These are phyloP conservation scores for Apiospora malaysiana DNA, from an alignment of 2,329 filamentous ascomycete genomes.

Conservation along the genomic window DNA sequence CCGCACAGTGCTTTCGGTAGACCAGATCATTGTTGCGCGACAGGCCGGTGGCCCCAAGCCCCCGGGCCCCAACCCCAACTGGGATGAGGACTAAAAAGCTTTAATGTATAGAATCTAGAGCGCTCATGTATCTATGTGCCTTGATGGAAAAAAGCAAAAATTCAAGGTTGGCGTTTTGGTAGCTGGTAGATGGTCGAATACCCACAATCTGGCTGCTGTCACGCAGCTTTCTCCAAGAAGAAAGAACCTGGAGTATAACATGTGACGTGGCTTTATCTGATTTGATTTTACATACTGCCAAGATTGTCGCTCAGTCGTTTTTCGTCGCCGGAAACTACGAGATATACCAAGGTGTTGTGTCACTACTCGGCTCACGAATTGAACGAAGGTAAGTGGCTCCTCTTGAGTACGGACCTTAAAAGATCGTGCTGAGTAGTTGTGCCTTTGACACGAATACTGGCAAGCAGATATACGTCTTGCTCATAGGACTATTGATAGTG, in stretches of 20 bases:
- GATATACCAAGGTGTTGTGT: not conserved
- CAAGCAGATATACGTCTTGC: too few relatives aligned
- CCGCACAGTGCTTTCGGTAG: conserved; percentile 91
- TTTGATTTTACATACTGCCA: too few relatives aligned
- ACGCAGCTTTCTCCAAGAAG: not conserved
- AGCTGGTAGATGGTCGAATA: conserved; percentile 21
- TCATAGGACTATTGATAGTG: too few relatives aligned
- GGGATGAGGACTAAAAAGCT: conserved; percentile 63
- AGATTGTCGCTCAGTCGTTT: too few relatives aligned
- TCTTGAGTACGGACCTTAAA: too few relatives aligned
- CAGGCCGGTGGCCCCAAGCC: conserved; percentile 98
- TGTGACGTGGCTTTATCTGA: too few relatives aligned
- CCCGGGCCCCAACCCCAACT: conserved; percentile 86
- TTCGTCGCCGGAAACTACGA: not conserved
- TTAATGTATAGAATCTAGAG: conserved; percentile 12
- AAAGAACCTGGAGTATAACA: not conserved
- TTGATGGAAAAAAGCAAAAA: not conserved
- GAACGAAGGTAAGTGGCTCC: too few relatives aligned
- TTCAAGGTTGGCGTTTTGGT: conserved; percentile 21
- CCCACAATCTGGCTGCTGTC: conserved; percentile 17
- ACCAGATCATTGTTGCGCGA: conserved; percentile 98
- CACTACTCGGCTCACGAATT: too few relatives aligned
- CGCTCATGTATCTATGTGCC: conserved; percentile 12
- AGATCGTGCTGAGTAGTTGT: too few relatives aligned
- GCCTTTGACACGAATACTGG: too few relatives aligned